Evolutionary conservation across 805 yeast genomes (phyloP), one percentile per base, ranked within the genome.

Genomic region (Saccharomycopsis fibuligera): DNA sequence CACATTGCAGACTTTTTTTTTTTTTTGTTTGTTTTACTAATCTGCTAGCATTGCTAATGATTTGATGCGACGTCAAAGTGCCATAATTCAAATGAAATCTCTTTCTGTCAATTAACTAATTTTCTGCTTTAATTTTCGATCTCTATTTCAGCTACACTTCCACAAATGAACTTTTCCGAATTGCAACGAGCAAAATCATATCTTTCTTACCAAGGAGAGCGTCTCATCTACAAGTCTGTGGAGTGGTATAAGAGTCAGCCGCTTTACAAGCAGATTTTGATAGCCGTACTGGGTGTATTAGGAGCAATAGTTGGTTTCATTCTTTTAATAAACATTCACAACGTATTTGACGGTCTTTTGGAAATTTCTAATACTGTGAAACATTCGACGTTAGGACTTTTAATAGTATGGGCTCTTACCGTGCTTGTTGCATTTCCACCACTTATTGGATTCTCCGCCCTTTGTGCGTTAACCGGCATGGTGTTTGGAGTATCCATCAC

Each of bases 351-450:
- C 6, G 55, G 62, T 19, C 57, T 77, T 51, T 73, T 74, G 1
- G 52, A 52, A 0, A 48, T 72, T 3, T 71, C 86, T 0, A 73
- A 77, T 44, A 60, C 62, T n/a, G 71, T 81, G 68, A 55, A 60
- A 25, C 60, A 61, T 1, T 62, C 69, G 41, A 60, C 57, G 17
- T 67, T 62, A 36, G 78, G 83, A 0, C 65, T 67, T 10, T 50
- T 72, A 3, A 54, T 79, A 0, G 60, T 90, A 49, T 74, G 81
- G 45, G 16, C 64, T 3, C 62, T 82, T 41, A 64, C 89, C 3
- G 75, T 83, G 55, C 24, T 73, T 1, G 89, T 90, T 3, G 80
- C 93, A 0, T 90, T 91, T 68, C 98, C 99, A 1, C 99, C 98
- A 1, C 55, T 91, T 56, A 64, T 88, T 30, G 99, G 99, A 1